A percentile compares a stretch with the other conserved stretches of the same genome.
These are phyloP conservation scores for Plectranthus barbatus DNA, from an alignment of 257 asterid genomes.

Conservation along the genomic window DNA sequence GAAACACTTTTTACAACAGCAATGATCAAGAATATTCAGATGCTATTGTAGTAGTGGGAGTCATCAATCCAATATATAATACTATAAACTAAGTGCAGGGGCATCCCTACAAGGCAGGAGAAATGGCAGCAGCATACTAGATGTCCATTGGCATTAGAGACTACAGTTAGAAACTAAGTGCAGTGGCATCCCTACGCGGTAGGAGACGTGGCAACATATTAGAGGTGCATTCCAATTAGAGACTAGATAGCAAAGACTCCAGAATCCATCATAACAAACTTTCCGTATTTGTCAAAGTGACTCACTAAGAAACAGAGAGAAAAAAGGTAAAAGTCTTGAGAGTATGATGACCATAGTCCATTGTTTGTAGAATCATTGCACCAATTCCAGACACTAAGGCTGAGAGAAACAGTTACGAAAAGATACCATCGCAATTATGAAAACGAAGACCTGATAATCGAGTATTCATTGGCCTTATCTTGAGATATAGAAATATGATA, in stretches of 20 bases:
- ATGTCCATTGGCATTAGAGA: too few species aligned
- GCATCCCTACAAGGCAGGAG: too few species aligned
- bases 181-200: conserved; percentile 22
- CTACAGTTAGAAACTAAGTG: conserved; percentile 1
- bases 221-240: background rate
- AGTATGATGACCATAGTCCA: background rate
- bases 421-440: background rate
- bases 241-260: background rate
- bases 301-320: background rate
- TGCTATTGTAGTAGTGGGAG: too few species aligned
- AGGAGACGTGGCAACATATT: conserved; percentile 19
- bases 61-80: too few species aligned
- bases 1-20: background rate
- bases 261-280: conserved; percentile 6
- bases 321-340: background rate
- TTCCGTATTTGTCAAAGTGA: conserved; percentile 8
- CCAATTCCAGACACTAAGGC: background rate
- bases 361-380: background rate
- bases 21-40: background rate
- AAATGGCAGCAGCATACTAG: too few species aligned
- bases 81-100: background rate
- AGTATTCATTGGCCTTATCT: background rate
- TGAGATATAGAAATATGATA: background rate
- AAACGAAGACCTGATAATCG: background rate
- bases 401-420: too few species aligned